Evolutionary conservation across 495 filamentous ascomycete species (phyloP).

Genomic region (Aspergillus coremiiformis): DNA sequence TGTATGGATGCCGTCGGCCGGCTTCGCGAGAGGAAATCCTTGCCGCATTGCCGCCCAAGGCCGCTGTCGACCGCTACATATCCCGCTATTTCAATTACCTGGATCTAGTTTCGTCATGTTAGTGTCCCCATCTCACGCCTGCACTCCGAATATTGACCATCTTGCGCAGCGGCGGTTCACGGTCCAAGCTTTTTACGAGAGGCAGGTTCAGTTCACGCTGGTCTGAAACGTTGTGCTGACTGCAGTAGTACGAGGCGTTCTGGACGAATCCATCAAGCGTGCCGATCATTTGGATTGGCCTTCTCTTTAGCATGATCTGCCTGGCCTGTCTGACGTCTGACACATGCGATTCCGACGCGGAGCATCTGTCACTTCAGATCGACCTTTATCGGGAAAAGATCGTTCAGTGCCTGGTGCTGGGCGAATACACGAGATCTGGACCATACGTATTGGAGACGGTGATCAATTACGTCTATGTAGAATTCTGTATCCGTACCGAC

Average conservation of each 20-base stretch:
- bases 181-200: constrained; percentile 15
- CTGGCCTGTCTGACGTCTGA: constrained; percentile 11
- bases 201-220: no score
- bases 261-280: constrained; percentile 19
- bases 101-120: constrained; percentile 21
- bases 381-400: constrained; percentile 20
- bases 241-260: constrained; percentile 24
- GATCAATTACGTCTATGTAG: constrained; percentile 17
- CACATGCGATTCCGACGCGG: constrained; percentile 4
- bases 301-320: constrained; percentile 27
- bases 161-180: constrained; percentile 9
- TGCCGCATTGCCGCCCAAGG: constrained; percentile 24
- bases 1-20: constrained; percentile 26
- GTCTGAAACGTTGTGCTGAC: no score
- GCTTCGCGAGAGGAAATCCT: constrained; percentile 30
- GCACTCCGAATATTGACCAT: neutral
- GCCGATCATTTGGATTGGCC: constrained; percentile 23
- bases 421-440: constrained; percentile 21
- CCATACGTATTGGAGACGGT: constrained; percentile 25
- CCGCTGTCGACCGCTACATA: constrained; percentile 25
- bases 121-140: neutral
- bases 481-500: constrained; percentile 15
- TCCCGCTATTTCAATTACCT: constrained; percentile 20
- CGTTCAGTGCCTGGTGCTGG: constrained; percentile 25
- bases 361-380: constrained; percentile 13